Evolutionary conservation across 306 rosid species (phyloP), one percentile per base, ranked within the genome.

Genomic region (Sindora glabra): DNA sequence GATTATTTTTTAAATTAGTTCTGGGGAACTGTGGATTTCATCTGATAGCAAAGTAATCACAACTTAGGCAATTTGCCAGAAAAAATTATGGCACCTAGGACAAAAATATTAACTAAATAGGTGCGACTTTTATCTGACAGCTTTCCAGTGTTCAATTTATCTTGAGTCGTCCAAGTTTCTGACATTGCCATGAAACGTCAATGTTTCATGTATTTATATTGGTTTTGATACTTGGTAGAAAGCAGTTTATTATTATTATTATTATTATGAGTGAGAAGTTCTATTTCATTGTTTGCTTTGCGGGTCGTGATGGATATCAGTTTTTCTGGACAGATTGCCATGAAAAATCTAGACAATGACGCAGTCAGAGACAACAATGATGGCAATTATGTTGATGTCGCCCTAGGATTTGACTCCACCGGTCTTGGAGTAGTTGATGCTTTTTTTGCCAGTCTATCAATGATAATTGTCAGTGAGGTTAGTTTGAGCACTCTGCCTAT

Each of bases 381-480:
- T 8, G 54, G 18, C 0, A 73, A 75, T 45, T 14, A 68, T 17
- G 63, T 62, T 56, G 80, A 47, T 41, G 38, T 75, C 33, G 68
- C 77, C 25, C 70, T 85, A 59, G 67, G 61, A 47, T 56, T 87
- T 79, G 95, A 87, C 48, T 60, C 97, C 30, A 17, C 70, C 5
- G 96, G 97, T 46, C 86, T 86, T 74, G 96, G 97, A 62, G 59
- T 87, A 65, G 83, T 91, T 0, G 96, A 91, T 59, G 97, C 96
- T 11, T 87, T 91, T 58, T 66, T 91, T 15, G 87, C 97, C 8
- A 91, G 97, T 68, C 64, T 91, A 26, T 91, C 97, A 4, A 91
- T 91, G 96, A 91, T 91, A 36, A 5, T 91, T 46, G 96, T 87
- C 77, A 91, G 96, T 55, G 97, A 91, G 97, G 97, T 91, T 65